phyloP scores from a whole-genome alignment of 352 stramenopile species.

The Phytophthora pistaciae region DNA sequence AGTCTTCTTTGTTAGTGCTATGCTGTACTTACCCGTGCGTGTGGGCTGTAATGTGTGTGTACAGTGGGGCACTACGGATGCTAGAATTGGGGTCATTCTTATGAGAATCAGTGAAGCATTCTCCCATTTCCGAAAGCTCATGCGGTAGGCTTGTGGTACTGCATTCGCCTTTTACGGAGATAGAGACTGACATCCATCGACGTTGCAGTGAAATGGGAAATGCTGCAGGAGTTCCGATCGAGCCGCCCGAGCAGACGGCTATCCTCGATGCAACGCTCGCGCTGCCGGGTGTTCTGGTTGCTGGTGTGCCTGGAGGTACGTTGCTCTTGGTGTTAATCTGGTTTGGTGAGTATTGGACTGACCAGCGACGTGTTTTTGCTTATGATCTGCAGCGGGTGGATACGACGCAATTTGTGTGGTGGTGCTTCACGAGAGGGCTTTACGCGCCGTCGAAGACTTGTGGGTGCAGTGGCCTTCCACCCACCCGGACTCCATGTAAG shows the following conservation, averaged over 20 bases:
- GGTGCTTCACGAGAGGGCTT: slow-evolving; percentile 65
- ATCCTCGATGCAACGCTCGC: slow-evolving; percentile 94
- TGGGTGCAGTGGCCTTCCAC: slow-evolving; percentile 76
- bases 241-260: slow-evolving; percentile 92
- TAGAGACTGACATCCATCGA: neutral
- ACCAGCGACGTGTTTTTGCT: neutral
- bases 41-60: neutral
- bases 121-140: slow-evolving; percentile 70
- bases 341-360: neutral
- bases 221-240: slow-evolving; percentile 91
- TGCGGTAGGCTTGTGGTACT: slow-evolving; percentile 64
- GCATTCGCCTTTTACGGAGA: neutral
- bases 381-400: slow-evolving; percentile 83
- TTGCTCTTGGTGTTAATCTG: neutral
- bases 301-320: slow-evolving; percentile 93
- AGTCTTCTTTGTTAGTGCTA: neutral
- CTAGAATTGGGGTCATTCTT: slow-evolving; percentile 52
- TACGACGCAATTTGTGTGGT: slow-evolving; percentile 97
- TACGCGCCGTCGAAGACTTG: slow-evolving; percentile 73
- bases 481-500: slow-evolving; percentile 58
- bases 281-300: slow-evolving; percentile 94
- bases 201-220: slow-evolving; percentile 87
- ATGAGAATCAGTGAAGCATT: slow-evolving; percentile 79
- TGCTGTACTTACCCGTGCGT: neutral
- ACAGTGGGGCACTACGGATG: slow-evolving; percentile 59